phyloP scores from a whole-genome alignment of 306 rosid genomes.

The Prunus mongolica region DNA sequence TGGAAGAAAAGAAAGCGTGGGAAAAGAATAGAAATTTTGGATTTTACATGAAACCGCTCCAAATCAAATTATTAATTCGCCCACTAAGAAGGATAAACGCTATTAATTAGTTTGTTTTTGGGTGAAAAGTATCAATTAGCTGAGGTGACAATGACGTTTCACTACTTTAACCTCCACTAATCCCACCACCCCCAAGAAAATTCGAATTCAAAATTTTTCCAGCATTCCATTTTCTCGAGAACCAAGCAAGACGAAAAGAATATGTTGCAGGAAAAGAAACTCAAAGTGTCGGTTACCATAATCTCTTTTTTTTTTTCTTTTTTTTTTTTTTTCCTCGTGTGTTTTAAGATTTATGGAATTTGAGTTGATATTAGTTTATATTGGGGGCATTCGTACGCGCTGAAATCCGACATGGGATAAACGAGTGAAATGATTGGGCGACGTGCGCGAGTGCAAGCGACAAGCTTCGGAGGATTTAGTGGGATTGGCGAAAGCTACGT shows the following conservation, averaged over 20 bases:
- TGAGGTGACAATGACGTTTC: slow-evolving; percentile 1
- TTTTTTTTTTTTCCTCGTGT: background rate
- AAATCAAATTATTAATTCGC: background rate
- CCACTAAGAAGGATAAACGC: background rate
- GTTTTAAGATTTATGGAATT: background rate
- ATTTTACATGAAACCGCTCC: background rate
- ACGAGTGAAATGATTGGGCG: background rate
- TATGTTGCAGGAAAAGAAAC: background rate
- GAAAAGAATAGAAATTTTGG: background rate
- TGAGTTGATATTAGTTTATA: background rate
- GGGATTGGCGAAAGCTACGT: background rate
- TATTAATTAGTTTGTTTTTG: no score
- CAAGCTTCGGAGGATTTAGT: background rate
- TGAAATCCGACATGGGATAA: background rate
- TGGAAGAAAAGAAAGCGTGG: slow-evolving; percentile 1
- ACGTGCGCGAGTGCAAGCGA: background rate
- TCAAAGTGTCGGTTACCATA: no score
- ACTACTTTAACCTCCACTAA: background rate
- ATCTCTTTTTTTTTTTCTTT: no score
- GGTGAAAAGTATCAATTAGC: background rate
- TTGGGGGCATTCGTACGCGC: slow-evolving; percentile 3
- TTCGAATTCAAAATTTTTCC: background rate
- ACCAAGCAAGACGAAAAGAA: slow-evolving; percentile 4
- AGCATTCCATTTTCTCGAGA: background rate
- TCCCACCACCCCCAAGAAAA: background rate